Evolutionary conservation across 148 eudicot species (phyloP).

Genomic region (Mesembryanthemum crystallinum): DNA sequence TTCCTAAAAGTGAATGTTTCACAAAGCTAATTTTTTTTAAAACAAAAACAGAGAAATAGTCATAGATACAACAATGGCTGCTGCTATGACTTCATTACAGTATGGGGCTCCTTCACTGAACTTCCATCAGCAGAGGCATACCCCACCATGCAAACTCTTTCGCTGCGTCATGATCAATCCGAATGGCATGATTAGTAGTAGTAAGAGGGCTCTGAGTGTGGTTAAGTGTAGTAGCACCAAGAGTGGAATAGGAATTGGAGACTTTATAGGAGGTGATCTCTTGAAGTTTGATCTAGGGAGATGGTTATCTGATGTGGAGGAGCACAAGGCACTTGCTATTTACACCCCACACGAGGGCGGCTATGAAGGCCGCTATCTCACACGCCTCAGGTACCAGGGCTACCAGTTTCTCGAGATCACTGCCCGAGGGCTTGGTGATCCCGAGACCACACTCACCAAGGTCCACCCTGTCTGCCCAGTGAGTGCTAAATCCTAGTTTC

Average conservation of each 20-base stretch:
- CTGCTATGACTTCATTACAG: conserved; percentile 31
- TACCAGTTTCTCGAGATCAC: conserved; percentile 70
- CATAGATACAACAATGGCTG: conserved; percentile 14
- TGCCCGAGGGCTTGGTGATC: conserved; percentile 88
- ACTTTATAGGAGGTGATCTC: conserved; percentile 93
- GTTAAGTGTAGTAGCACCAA: conserved; percentile 16
- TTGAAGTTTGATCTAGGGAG: conserved; percentile 61
- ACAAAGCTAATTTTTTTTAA: no score
- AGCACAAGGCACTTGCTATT: conserved; percentile 78
- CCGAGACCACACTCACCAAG: conserved; percentile 77
- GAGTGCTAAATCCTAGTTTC: conserved; percentile 32
- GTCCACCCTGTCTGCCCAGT: conserved; percentile 93
- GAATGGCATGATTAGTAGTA: background rate
- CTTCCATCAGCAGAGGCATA: conserved; percentile 12
- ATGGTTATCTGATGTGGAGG: conserved; percentile 88
- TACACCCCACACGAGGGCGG: conserved; percentile 92
- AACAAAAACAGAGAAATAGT: background rate
- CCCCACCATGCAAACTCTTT: conserved; percentile 4
- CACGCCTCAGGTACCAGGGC: conserved; percentile 61
- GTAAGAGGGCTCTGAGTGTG: conserved; percentile 13
- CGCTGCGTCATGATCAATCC: conserved; percentile 9
- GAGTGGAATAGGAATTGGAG: conserved; percentile 35
- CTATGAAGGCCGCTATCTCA: conserved; percentile 84
- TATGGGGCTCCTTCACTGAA: conserved; percentile 21
- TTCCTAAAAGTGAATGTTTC: background rate